phyloP scores from a whole-genome alignment of 192 early-diverging fungal genomes.

The Backusella luteola region DNA sequence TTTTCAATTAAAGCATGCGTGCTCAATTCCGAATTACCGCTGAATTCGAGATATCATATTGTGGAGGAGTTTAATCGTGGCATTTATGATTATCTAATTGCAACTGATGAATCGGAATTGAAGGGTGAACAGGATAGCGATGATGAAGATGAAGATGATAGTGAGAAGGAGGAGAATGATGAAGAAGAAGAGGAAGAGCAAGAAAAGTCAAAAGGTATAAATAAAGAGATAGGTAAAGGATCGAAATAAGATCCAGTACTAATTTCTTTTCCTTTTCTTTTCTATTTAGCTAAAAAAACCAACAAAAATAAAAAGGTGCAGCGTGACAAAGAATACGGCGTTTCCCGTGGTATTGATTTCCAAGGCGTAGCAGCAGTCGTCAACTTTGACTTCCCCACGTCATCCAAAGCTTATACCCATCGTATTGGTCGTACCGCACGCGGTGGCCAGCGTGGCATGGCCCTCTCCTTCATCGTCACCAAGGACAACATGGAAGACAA shows the following conservation, averaged over 20 bases:
- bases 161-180: constrained; percentile 33
- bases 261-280: too few relatives aligned
- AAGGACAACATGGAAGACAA: constrained; percentile 41
- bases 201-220: constrained; percentile 23
- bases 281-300: constrained; percentile 21
- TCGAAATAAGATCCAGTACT: neutral
- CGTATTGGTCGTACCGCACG: constrained; percentile 95
- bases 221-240: constrained; percentile 11
- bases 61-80: constrained; percentile 98
- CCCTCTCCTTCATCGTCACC: constrained; percentile 79
- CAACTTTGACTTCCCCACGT: constrained; percentile 95
- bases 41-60: constrained; percentile 91
- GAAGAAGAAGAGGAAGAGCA: constrained; percentile 27
- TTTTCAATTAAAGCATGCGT: constrained; percentile 91
- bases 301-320: constrained; percentile 47
- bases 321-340: constrained; percentile 88
- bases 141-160: constrained; percentile 53
- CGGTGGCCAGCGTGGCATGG: constrained; percentile 86
- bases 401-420: constrained; percentile 86
- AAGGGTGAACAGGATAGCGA: constrained; percentile 65
- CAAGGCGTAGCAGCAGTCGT: constrained; percentile 88
- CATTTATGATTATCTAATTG: constrained; percentile 92
- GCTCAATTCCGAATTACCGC: constrained; percentile 92
- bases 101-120: constrained; percentile 85
- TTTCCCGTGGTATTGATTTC: constrained; percentile 96